Evolutionary conservation across 176 grass and related monocot species (phyloP).

Genomic region (Ensete ventricosum): DNA sequence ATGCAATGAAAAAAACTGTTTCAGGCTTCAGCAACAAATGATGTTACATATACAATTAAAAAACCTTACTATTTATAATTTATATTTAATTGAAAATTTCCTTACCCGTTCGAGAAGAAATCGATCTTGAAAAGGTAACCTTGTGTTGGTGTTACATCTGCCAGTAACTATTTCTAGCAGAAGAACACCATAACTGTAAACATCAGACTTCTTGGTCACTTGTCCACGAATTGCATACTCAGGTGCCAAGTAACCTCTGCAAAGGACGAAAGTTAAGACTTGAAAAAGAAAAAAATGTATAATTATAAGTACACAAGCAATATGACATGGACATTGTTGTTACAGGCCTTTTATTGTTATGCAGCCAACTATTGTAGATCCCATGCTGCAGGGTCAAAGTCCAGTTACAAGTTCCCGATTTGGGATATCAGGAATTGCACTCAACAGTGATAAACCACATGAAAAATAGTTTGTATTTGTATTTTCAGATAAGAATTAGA

Average conservation of each 20-base stretch:
- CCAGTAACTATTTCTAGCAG: conserved; percentile 75
- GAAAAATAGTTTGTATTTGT: not conserved
- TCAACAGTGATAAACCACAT: not conserved
- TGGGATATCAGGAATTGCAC: not conserved
- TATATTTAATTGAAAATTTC: not conserved
- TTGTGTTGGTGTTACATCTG: conserved; percentile 61
- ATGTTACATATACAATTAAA: not conserved
- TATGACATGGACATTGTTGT: not conserved
- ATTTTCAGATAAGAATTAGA: not conserved
- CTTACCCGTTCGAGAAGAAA: conserved; percentile 79
- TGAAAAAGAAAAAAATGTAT: not conserved
- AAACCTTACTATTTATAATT: not conserved
- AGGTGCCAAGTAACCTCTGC: conserved; percentile 73
- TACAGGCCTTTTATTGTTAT: not conserved
- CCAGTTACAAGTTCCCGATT: not conserved
- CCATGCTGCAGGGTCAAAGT: not conserved
- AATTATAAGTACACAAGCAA: not conserved
- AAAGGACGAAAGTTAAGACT: not conserved
- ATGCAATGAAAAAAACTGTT: no score
- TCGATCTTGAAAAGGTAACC: conserved; percentile 63
- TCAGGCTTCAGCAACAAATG: not conserved
- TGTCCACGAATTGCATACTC: conserved; percentile 78
- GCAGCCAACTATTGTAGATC: not conserved
- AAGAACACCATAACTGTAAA: conserved; percentile 87
- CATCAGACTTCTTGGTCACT: conserved; percentile 75